These are phyloP conservation scores for Rhamnella rubrinervis DNA, from an alignment of 331 rosid species.

Conservation along the genomic window DNA sequence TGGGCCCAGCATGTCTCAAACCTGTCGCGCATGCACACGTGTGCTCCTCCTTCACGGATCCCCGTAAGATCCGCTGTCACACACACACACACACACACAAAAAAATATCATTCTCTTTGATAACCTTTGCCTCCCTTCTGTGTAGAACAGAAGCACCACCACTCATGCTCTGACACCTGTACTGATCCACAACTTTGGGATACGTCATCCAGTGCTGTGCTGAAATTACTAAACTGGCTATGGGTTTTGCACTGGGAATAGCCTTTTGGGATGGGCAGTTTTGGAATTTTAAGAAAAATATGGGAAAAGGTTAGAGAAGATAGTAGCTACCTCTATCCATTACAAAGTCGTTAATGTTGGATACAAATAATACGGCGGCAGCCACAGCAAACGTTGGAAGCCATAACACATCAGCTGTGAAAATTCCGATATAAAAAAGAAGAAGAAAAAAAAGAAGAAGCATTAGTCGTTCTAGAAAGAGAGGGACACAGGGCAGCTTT, in stretches of 20 bases:
- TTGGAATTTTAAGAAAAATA: constrained; percentile 18
- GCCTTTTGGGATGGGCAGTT: constrained; percentile 26
- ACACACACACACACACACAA: constrained; percentile 17
- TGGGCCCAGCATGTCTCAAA: constrained; percentile 45
- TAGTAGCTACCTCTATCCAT: too few relatives aligned
- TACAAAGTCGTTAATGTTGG: too few relatives aligned
- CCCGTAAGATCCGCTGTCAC: constrained; percentile 46
- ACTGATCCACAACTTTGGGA: constrained; percentile 24
- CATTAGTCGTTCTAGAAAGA: neutral
- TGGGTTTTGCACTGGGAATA: constrained; percentile 2
- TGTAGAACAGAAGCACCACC: constrained; percentile 40
- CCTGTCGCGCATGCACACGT: constrained; percentile 89
- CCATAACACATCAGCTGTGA: too few relatives aligned
- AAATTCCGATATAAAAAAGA: too few relatives aligned
- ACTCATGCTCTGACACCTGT: constrained; percentile 34
- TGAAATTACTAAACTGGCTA: constrained; percentile 25
- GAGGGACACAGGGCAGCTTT: constrained; percentile 64
- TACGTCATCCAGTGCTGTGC: constrained; percentile 2
- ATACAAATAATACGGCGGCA: too few relatives aligned
- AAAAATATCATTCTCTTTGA: constrained; percentile 35
- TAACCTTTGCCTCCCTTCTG: constrained; percentile 47
- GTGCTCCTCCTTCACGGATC: constrained; percentile 47
- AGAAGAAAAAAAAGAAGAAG: too few relatives aligned
- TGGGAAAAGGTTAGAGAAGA: neutral
- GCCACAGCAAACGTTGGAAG: too few relatives aligned